Base-by-base conservation (phyloP, 2,329 filamentous ascomycete species). In the Penicillium glabrum region DNA sequence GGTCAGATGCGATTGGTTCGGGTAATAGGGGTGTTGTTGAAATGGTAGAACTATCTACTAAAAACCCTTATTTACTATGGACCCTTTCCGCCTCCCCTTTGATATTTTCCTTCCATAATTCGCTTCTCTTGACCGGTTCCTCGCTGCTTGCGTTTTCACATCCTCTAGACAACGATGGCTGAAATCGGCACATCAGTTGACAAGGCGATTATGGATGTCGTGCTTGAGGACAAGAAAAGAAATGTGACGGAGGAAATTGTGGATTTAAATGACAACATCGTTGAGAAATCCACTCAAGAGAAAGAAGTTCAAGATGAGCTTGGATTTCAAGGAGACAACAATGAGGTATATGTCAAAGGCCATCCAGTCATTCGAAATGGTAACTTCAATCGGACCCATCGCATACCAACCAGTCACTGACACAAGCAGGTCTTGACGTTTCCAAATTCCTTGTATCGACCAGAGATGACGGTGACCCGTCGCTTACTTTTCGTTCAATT, bases 401-500 rank as follows among this genome's bases (percentile, higher is more conserved):
- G 16, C 26, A 29, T 52, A 11, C 35, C 2, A 39, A 14, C 2
- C 11, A 14, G n/a, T 16, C 14, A 46, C 51, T 35, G 14, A 51
- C 23, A 9, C 2, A 46, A 16, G 8, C 24, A 65, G 63, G 63
- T 3, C 46, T 54, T 11, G 63, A 66, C 21, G 62, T 64, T 11
- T 64, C 63, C n/a, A 61, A 57, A 19, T 64, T 53, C 46, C 61
- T 66, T 14, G 53, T 66, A 3, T 64, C 63, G 1, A 43, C 51
- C 7, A 47, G 62, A 50, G 62, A 66, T 29, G 63, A 66, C 37
- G 60, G 61, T 1, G 62, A 66, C 46, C 55, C 63, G 26, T 44
- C 64, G 1, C 54, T 66, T 19, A 66, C 64, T 5, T 64, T 65
- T 39, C 63, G 64, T 10, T 61, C 59, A 1, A 59, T 66, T 14